These are phyloP conservation scores for Omphalotus guepiniiformis DNA, from an alignment of 768 basidiomycete genomes.

Conservation along the genomic window DNA sequence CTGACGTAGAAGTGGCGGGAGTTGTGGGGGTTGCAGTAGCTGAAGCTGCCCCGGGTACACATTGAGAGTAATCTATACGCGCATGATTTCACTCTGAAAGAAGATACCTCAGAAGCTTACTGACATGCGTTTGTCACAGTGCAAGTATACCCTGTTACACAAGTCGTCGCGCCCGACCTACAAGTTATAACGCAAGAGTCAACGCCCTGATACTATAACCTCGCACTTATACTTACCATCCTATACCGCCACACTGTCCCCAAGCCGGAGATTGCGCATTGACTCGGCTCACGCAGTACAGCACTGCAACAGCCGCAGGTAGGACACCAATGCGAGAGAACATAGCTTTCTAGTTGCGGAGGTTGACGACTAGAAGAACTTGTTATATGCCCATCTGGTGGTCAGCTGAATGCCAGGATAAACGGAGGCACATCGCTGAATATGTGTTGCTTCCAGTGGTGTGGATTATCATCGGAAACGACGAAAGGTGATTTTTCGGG, in stretches of 20 bases:
- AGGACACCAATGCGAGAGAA: no score
- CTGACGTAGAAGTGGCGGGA: conserved; percentile 24
- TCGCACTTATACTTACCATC: conserved; percentile 25
- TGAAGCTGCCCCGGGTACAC: conserved; percentile 35
- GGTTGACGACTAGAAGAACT: no score
- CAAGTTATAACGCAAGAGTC: neutral
- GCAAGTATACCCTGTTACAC: conserved; percentile 40
- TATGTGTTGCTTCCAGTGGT: no score
- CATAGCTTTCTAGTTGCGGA: no score
- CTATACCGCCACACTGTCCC: conserved; percentile 40
- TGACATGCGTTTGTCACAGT: conserved; percentile 36
- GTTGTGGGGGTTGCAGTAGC: conserved; percentile 20
- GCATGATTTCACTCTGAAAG: neutral
- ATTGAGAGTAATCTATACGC: conserved; percentile 45
- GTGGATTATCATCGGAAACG: no score
- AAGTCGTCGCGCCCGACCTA: conserved; percentile 41
- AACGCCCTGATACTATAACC: neutral
- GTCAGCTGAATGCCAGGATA: no score
- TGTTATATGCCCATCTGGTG: no score
- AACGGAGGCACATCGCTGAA: no score
- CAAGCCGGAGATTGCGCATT: conserved; percentile 39
- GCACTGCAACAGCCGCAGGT: no score
- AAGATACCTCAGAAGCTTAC: neutral
- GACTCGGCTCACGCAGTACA: no score
- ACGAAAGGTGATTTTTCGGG: no score